Percentiles rank a stretch among this genome's conserved stretches.
Conservation (phyloP, 169 alveolate species). For the Eimeria praecox region DNA sequence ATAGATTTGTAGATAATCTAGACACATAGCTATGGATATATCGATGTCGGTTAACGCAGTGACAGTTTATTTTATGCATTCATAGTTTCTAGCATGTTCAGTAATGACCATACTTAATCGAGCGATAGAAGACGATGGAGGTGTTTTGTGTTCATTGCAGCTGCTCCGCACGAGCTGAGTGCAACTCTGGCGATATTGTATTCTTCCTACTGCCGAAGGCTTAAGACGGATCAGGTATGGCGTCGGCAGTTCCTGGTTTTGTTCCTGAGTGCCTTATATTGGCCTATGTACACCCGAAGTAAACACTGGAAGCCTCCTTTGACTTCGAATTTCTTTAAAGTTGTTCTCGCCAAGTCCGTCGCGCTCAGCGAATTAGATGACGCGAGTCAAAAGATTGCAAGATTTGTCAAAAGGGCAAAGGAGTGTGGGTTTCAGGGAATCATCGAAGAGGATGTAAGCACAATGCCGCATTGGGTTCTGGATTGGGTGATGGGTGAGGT, state of each 20-base stretch:
- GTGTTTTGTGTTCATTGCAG: constrained; percentile 11
- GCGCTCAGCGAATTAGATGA: constrained; percentile 45
- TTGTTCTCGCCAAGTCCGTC: constrained; percentile 62
- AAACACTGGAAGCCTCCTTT: constrained; percentile 68
- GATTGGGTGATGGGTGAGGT: neutral
- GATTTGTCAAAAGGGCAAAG: constrained; percentile 39
- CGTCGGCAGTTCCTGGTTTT: constrained; percentile 75
- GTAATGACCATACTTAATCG: neutral
- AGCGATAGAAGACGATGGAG: neutral
- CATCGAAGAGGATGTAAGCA: constrained; percentile 56
- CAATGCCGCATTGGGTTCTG: neutral
- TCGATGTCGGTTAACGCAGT: too few species aligned
- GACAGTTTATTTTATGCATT: too few species aligned
- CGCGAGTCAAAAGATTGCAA: neutral
- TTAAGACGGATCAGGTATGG: constrained; percentile 54
- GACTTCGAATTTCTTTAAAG: constrained; percentile 55
- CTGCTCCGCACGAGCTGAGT: constrained; percentile 43
- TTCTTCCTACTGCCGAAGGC: constrained; percentile 69
- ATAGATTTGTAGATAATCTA: too few species aligned
- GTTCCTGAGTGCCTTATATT: constrained; percentile 67
- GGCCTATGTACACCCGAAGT: constrained; percentile 81
- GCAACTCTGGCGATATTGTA: constrained; percentile 51
- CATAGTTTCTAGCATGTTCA: too few species aligned
- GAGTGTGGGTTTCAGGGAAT: constrained; percentile 64
- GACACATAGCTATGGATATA: too few species aligned